Percentiles rank a stretch among this genome's conserved stretches.
Conservation (phyloP, 371 early-diverging fungal genomes). For the Gilbertella persicaria region DNA sequence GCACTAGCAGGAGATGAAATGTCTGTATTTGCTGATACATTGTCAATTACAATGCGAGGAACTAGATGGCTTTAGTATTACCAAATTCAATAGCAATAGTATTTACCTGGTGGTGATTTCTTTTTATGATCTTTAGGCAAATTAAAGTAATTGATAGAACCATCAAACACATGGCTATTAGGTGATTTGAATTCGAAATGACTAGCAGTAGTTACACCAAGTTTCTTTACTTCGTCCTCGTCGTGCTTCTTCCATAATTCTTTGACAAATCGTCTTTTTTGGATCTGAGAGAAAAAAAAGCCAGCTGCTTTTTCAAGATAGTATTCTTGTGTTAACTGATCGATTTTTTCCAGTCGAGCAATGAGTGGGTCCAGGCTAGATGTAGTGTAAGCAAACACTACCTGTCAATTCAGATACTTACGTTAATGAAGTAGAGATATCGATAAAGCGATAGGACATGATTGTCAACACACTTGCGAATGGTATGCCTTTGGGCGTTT, state of each 20-base stretch:
- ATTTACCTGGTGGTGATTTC: constrained; percentile 19
- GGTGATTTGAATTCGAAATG: constrained; percentile 12
- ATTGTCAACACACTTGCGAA: constrained; percentile 57
- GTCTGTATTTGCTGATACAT: constrained; percentile 14
- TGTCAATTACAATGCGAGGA: constrained; percentile 43
- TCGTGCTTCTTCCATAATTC: constrained; percentile 47
- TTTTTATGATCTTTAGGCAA: constrained; percentile 9
- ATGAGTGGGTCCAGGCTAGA: constrained; percentile 42
- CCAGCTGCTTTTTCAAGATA: constrained; percentile 49
- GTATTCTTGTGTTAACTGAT: constrained; percentile 42
- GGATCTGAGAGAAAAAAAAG: constrained; percentile 40
- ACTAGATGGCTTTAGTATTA: constrained; percentile 7
- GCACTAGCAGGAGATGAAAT: constrained; percentile 17
- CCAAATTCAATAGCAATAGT: background rate
- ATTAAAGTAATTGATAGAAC: constrained; percentile 4
- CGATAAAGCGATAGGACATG: constrained; percentile 53
- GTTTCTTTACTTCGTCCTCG: constrained; percentile 40
- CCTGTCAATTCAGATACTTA: constrained; percentile 21
- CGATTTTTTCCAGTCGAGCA: constrained; percentile 42
- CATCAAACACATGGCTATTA: constrained; percentile 6
- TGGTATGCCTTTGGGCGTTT: constrained; percentile 51
- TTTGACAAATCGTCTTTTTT: constrained; percentile 42
- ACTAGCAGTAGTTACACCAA: constrained; percentile 21
- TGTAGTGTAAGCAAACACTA: background rate
- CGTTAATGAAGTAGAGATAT: constrained; percentile 53